Evolutionary conservation across 768 basidiomycete genomes (phyloP).

Genomic region (Clitopilus passeckerianus): DNA sequence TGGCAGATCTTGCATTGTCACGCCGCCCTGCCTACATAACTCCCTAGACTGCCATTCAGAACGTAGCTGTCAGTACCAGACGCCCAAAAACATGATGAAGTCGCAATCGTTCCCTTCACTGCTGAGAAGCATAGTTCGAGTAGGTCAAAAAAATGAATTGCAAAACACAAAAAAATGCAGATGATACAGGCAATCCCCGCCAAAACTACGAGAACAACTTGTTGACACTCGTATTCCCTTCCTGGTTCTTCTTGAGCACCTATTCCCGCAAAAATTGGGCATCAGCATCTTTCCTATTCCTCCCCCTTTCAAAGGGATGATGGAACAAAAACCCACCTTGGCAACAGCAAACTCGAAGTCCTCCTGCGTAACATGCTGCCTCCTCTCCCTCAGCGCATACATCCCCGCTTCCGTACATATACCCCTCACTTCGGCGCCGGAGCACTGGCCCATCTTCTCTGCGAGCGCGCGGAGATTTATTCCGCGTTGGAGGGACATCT

Average conservation of each 20-base stretch:
- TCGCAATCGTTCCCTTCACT: no score
- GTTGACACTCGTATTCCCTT: constrained; percentile 89
- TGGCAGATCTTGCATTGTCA: no score
- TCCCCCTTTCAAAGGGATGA: no score
- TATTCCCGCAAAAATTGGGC: constrained; percentile 19
- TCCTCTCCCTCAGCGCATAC: constrained; percentile 93
- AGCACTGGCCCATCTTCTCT: constrained; percentile 99
- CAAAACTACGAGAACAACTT: constrained; percentile 79
- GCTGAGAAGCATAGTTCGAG: no score
- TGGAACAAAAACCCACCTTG: constrained; percentile 72
- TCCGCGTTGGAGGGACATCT: constrained; percentile 98
- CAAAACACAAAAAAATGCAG: constrained; percentile 7
- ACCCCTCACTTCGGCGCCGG: constrained; percentile 95
- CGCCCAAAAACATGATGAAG: no score
- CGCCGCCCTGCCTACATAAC: no score
- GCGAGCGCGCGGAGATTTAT: constrained; percentile 96
- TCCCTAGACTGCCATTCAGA: no score
- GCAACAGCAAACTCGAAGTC: constrained; percentile 99
- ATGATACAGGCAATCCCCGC: not conserved
- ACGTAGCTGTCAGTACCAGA: no score
- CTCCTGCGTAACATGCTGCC: constrained; percentile 97
- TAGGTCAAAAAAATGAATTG: constrained; percentile 4
- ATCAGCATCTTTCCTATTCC: no score
- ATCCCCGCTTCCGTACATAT: constrained; percentile 98
- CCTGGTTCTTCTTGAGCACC: constrained; percentile 95